These are phyloP conservation scores for Sparassis latifolia DNA, from an alignment of 1,284 basidiomycete species.

Conservation along the genomic window DNA sequence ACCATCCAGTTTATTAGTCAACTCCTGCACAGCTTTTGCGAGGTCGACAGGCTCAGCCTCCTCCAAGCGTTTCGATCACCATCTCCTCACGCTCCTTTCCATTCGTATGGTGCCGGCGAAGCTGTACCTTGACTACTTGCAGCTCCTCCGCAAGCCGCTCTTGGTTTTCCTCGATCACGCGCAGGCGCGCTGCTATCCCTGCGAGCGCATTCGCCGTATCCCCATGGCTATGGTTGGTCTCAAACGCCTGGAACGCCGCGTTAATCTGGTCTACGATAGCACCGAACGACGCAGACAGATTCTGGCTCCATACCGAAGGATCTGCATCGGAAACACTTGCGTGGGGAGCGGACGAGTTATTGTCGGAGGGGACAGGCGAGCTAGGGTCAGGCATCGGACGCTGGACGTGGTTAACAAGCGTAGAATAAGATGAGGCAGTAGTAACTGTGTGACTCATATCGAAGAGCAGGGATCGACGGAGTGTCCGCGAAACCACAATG, in stretches of 20 bases:
- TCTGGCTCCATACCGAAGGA: conserved; percentile 16
- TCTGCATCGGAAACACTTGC: not conserved
- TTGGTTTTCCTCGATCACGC: conserved; percentile 25
- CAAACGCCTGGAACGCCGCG: conserved; percentile 33
- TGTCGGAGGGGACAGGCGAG: not conserved
- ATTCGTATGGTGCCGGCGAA: conserved; percentile 9
- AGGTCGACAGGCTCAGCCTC: conserved; percentile 10
- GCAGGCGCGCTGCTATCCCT: conserved; percentile 20
- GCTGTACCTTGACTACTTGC: conserved; percentile 19
- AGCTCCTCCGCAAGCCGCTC: conserved; percentile 22
- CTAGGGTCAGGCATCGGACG: not conserved
- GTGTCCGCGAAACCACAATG: not conserved
- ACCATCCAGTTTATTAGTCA: conserved; percentile 27
- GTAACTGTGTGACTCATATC: not conserved
- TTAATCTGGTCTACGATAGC: conserved; percentile 35
- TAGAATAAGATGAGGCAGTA: not conserved
- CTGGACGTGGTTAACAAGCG: not conserved
- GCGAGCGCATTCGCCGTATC: conserved; percentile 5
- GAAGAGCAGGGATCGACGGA: not conserved
- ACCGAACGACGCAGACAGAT: conserved; percentile 31
- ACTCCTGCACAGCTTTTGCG: conserved; percentile 21
- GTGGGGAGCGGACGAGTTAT: not conserved
- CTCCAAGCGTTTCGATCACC: not conserved
- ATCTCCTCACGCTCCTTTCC: conserved; percentile 6
- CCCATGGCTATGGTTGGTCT: conserved; percentile 18